A percentile compares a stretch with the other conserved stretches of the same genome.
Evolutionary conservation across 805 yeast genomes (phyloP).

Genomic region (Saccharomycopsis oosterbeekiorum): DNA sequence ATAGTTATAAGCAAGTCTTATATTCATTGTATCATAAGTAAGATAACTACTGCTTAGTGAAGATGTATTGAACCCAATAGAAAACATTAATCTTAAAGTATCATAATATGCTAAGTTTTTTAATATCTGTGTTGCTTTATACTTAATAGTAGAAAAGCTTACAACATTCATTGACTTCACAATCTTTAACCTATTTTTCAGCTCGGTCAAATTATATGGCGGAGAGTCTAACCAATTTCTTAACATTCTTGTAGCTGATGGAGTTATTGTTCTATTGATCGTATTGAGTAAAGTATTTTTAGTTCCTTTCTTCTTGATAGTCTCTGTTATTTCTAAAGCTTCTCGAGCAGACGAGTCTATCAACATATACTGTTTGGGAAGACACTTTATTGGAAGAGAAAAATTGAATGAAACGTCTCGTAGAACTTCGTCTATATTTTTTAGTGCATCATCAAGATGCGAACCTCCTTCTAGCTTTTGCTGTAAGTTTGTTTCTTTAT

Average conservation of each 20-base stretch:
- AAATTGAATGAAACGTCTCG: slow-evolving; percentile 34
- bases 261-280: slow-evolving; percentile 64
- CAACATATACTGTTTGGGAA: slow-evolving; percentile 47
- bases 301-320: slow-evolving; percentile 45
- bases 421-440: slow-evolving; percentile 1
- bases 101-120: slow-evolving; percentile 33
- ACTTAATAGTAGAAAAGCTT: slow-evolving; percentile 19
- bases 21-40: slow-evolving; percentile 23
- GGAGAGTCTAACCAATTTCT: slow-evolving; percentile 82
- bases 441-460: slow-evolving; percentile 38
- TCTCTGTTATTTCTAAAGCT: slow-evolving; percentile 60
- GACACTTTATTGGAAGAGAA: slow-evolving; percentile 54
- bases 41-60: not conserved
- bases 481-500: not conserved
- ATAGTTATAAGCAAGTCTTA: slow-evolving; percentile 25
- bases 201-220: slow-evolving; percentile 45
- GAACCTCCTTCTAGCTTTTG: slow-evolving; percentile 31
- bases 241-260: slow-evolving; percentile 72
- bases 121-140: slow-evolving; percentile 2
- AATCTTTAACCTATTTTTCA: slow-evolving; percentile 44
- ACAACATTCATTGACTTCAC: slow-evolving; percentile 36
- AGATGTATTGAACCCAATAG: slow-evolving; percentile 14
- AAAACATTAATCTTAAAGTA: slow-evolving; percentile 48
- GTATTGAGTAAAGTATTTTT: slow-evolving; percentile 65
- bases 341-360: slow-evolving; percentile 74